A percentile compares a stretch with the other conserved stretches of the same genome.
Evolutionary conservation across 129 eudicot genomes (phyloP).

Genomic region (Pulicaria dysenterica): DNA sequence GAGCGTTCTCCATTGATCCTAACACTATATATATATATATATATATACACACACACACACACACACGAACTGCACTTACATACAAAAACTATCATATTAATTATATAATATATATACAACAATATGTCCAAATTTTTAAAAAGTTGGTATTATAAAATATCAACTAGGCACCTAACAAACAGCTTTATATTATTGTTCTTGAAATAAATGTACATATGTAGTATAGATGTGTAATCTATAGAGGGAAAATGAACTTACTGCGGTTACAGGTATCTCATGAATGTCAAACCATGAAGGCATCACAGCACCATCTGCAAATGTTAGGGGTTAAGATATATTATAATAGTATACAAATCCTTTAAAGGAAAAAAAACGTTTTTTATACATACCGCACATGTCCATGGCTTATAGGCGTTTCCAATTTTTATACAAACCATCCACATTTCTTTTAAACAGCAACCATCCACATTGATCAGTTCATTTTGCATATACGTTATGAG

Average conservation of each 20-base stretch:
- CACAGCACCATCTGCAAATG: constrained; percentile 75
- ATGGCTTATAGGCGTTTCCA: no score
- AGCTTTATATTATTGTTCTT: not conserved
- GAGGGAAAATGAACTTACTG: constrained; percentile 54
- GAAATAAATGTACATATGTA: not conserved
- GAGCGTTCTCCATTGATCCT: no score
- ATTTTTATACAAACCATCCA: no score
- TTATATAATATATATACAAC: not conserved
- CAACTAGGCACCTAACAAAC: constrained; percentile 17
- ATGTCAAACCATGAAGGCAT: constrained; percentile 99
- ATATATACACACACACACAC: no score
- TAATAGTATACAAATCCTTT: not conserved
- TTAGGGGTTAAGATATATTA: constrained; percentile 13
- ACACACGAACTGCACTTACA: no score
- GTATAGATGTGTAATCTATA: no score
- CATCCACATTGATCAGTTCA: no score
- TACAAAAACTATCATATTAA: not conserved
- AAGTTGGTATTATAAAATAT: not conserved
- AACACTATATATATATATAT: no score
- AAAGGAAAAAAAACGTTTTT: not conserved
- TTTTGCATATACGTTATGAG: no score
- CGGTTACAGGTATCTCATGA: constrained; percentile 81
- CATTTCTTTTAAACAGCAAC: no score
- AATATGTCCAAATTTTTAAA: not conserved
- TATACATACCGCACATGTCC: not conserved